Conservation (phyloP, 2,329 filamentous ascomycete genomes). For the Penicillium brasilianum region DNA sequence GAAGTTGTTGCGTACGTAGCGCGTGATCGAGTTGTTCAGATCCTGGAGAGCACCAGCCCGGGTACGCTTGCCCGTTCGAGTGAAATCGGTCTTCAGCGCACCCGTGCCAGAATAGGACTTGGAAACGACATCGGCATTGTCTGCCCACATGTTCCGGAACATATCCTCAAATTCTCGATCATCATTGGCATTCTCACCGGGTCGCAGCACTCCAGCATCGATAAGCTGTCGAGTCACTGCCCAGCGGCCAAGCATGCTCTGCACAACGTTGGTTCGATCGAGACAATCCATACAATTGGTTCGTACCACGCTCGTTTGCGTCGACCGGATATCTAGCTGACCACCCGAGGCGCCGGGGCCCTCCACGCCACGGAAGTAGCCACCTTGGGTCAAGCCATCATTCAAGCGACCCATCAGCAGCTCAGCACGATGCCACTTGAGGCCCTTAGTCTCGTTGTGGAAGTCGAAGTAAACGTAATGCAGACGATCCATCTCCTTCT, state of each 20-base stretch:
- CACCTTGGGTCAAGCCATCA: slow-evolving; percentile 75
- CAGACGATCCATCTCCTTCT: slow-evolving; percentile 75
- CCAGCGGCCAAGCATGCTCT: slow-evolving; percentile 93
- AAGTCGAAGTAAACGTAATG: slow-evolving; percentile 99
- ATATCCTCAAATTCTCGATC: slow-evolving; percentile 83
- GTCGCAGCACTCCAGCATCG: slow-evolving; percentile 77
- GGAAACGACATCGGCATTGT: slow-evolving; percentile 96
- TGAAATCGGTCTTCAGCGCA: slow-evolving; percentile 97
- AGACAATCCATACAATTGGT: slow-evolving; percentile 99
- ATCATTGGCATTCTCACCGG: slow-evolving; percentile 78
- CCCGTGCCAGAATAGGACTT: slow-evolving; percentile 93
- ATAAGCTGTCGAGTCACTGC: slow-evolving; percentile 86
- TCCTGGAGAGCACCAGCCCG: slow-evolving; percentile 85
- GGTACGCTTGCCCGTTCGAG: slow-evolving; percentile 87
- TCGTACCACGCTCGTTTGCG: slow-evolving; percentile 87
- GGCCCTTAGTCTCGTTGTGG: slow-evolving; percentile 94
- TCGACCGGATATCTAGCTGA: slow-evolving; percentile 76
- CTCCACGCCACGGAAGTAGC: slow-evolving; percentile 92
- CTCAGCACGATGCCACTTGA: slow-evolving; percentile 90
- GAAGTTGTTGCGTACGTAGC: slow-evolving; percentile 95
- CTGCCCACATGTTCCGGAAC: slow-evolving; percentile 97
- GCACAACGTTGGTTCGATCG: slow-evolving; percentile 95
- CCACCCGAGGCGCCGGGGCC: slow-evolving; percentile 73
- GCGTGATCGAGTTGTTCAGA: slow-evolving; percentile 81
- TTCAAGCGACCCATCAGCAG: slow-evolving; percentile 81